These are phyloP conservation scores for Aspergillus hancockii DNA, from an alignment of 495 filamentous ascomycete species.

Conservation along the genomic window DNA sequence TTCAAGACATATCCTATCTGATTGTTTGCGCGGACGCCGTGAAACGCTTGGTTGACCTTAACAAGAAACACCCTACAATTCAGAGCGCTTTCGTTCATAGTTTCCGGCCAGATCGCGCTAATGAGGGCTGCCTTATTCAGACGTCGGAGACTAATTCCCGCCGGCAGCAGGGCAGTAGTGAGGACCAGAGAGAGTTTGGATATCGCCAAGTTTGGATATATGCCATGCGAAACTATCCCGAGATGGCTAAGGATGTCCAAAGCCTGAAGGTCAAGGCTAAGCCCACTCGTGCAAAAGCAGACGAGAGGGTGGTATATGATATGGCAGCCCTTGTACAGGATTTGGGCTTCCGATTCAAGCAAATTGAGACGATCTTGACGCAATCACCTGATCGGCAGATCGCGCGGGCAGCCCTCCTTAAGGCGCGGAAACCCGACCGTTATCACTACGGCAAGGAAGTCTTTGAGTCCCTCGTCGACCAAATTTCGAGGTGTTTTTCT, in stretches of 20 bases:
- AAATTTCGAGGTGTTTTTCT: conserved; percentile 24
- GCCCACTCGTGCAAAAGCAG: conserved; percentile 20
- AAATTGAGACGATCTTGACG: conserved; percentile 25
- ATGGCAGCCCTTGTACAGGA: conserved; percentile 28
- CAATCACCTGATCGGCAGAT: conserved; percentile 33
- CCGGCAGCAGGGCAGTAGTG: not conserved
- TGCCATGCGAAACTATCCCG: conserved; percentile 28
- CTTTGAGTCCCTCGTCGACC: conserved; percentile 24
- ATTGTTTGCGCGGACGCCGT: conserved; percentile 27
- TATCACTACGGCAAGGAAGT: conserved; percentile 27
- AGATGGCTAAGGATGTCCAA: conserved; percentile 22
- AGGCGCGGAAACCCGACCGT: conserved; percentile 30
- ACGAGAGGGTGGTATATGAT: conserved; percentile 28
- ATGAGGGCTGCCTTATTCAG: conserved; percentile 22
- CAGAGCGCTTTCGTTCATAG: conserved; percentile 11
- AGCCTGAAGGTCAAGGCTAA: conserved; percentile 22
- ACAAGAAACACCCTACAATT: conserved; percentile 21
- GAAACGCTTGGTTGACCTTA: conserved; percentile 24
- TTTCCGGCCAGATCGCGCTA: conserved; percentile 7
- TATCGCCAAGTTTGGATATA: conserved; percentile 32
- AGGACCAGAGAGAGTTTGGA: conserved; percentile 18
- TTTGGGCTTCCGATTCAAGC: conserved; percentile 30
- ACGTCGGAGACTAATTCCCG: conserved; percentile 27
- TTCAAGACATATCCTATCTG: conserved; percentile 35
- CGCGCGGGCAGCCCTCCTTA: conserved; percentile 27